Percentiles rank a stretch among this genome's conserved stretches.
These are phyloP conservation scores for Oxyria digyna DNA, from an alignment of 148 eudicot genomes.

Conservation along the genomic window DNA sequence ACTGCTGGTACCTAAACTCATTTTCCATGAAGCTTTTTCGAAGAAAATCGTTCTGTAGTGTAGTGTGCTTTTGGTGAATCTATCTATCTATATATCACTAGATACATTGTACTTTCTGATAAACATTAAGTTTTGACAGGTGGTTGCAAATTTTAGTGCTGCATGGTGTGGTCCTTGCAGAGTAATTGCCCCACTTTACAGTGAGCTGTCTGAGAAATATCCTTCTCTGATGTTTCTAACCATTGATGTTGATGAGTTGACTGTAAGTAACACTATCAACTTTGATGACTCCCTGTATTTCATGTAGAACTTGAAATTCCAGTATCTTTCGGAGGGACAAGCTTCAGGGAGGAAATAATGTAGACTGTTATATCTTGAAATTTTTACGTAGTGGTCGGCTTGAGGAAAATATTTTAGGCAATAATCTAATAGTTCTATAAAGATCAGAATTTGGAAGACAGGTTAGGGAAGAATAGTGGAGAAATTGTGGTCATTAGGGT, in stretches of 20 bases:
- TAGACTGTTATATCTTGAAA: background rate
- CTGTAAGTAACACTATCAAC: constrained; percentile 37
- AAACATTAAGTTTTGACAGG: constrained; percentile 31
- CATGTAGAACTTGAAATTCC: background rate
- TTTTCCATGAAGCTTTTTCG: background rate
- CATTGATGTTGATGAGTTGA: constrained; percentile 80
- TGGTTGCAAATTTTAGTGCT: constrained; percentile 89
- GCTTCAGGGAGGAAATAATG: background rate
- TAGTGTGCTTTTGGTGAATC: background rate
- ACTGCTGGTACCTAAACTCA: background rate
- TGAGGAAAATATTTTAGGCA: background rate
- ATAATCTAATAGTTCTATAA: background rate
- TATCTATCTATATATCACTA: background rate
- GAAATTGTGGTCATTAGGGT: background rate
- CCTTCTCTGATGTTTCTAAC: constrained; percentile 68
- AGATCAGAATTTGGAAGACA: background rate
- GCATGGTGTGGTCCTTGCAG: constrained; percentile 98
- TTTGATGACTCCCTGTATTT: background rate
- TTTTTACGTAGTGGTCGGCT: background rate
- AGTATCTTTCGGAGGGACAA: background rate
- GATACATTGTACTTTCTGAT: background rate
- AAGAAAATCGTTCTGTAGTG: background rate
- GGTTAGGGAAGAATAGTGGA: background rate
- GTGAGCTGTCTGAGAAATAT: constrained; percentile 71
- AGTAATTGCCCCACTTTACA: constrained; percentile 67